Evolutionary conservation across 768 basidiomycete species (phyloP).

Genomic region (Serendipita sp.): DNA sequence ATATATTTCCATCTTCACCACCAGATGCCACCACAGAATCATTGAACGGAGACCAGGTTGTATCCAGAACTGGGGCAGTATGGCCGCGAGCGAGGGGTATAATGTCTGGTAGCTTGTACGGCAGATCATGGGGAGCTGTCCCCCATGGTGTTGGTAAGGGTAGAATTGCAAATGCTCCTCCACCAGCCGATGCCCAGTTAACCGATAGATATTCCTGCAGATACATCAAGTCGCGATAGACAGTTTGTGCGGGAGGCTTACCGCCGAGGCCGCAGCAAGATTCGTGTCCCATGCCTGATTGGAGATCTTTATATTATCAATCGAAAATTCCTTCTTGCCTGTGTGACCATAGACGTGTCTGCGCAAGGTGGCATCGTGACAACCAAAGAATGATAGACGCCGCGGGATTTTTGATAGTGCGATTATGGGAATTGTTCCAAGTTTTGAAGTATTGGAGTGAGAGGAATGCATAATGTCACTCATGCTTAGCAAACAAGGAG

Average conservation of each 20-base stretch:
- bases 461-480: slow-evolving; percentile 7
- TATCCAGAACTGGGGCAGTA: slow-evolving; percentile 76
- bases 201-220: slow-evolving; percentile 66
- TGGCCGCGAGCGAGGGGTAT: slow-evolving; percentile 82
- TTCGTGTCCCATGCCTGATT: slow-evolving; percentile 96
- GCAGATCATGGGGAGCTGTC: slow-evolving; percentile 33
- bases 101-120: slow-evolving; percentile 76
- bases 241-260: slow-evolving; percentile 21
- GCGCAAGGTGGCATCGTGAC: neutral
- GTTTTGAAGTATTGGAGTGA: neutral
- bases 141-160: slow-evolving; percentile 65
- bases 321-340: slow-evolving; percentile 65
- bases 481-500: neutral
- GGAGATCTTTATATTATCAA: slow-evolving; percentile 74
- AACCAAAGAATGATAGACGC: neutral
- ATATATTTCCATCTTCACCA: slow-evolving; percentile 85
- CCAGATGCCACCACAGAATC: slow-evolving; percentile 81
- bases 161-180: slow-evolving; percentile 87
- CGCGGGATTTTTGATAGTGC: neutral
- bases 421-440: neutral
- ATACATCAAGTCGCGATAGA: neutral
- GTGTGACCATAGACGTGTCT: slow-evolving; percentile 88
- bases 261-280: slow-evolving; percentile 67
- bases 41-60: slow-evolving; percentile 90
- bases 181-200: slow-evolving; percentile 89